These are phyloP conservation scores for Talaromyces sp. DNA, from an alignment of 2,329 filamentous ascomycete species.

Conservation along the genomic window DNA sequence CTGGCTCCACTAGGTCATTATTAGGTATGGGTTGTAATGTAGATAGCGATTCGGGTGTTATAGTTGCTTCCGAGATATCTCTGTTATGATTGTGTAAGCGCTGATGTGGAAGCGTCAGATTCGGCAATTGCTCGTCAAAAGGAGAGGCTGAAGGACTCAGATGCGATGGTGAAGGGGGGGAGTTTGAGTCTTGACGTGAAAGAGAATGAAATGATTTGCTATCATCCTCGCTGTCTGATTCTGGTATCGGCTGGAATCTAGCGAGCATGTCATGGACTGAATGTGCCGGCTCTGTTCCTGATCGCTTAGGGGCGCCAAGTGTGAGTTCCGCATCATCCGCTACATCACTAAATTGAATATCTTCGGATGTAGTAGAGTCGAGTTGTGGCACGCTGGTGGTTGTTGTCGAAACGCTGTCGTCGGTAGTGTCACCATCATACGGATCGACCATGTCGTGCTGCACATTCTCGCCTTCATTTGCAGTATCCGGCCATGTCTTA, in stretches of 20 bases:
- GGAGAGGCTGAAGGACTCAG: slow-evolving; percentile 22
- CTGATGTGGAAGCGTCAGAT: slow-evolving; percentile 3
- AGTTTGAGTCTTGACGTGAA: slow-evolving; percentile 21
- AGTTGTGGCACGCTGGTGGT: slow-evolving; percentile 20
- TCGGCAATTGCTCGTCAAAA: slow-evolving; percentile 21
- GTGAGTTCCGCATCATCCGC: slow-evolving; percentile 18
- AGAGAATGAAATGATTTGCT: slow-evolving; percentile 45
- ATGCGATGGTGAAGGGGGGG: slow-evolving; percentile 22
- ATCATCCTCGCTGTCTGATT: slow-evolving; percentile 30
- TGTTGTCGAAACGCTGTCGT: slow-evolving; percentile 29
- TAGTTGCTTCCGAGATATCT: slow-evolving; percentile 30
- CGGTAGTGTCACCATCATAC: slow-evolving; percentile 33
- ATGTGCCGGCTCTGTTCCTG: slow-evolving; percentile 29
- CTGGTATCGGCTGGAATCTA: slow-evolving; percentile 35
- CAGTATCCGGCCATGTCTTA: slow-evolving; percentile 19
- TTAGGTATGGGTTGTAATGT: not conserved
- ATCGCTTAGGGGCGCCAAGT: slow-evolving; percentile 21
- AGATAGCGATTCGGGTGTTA: slow-evolving; percentile 23
- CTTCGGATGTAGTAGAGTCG: not conserved
- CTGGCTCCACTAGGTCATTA: not conserved
- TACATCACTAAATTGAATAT: slow-evolving; percentile 21
- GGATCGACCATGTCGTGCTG: slow-evolving; percentile 32
- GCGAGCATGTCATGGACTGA: slow-evolving; percentile 38
- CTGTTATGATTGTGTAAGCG: slow-evolving; percentile 24
- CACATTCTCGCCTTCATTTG: slow-evolving; percentile 19